A percentile compares a stretch with the other conserved stretches of the same genome.
These are phyloP conservation scores for Gryganskiella cystojenkinii DNA, from an alignment of 192 early-diverging fungal species.

Conservation along the genomic window DNA sequence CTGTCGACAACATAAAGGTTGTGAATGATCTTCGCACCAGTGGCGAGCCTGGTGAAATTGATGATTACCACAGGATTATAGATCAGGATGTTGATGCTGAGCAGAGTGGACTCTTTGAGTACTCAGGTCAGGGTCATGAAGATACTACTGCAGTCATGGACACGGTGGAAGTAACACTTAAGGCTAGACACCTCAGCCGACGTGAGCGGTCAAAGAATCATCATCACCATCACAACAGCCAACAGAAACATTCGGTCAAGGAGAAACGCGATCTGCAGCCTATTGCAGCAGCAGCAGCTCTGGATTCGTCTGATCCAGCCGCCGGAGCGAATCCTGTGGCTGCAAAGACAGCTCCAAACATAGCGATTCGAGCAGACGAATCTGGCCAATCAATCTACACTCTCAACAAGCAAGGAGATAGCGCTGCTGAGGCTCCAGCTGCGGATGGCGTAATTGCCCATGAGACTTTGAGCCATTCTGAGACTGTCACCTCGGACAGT, in stretches of 20 bases:
- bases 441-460: not conserved
- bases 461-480: slow-evolving; percentile 7
- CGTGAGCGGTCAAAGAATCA: slow-evolving; percentile 15
- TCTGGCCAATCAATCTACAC: slow-evolving; percentile 12
- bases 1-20: slow-evolving; percentile 19
- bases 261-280: not conserved
- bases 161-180: slow-evolving; percentile 3
- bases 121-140: not conserved
- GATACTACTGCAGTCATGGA: not conserved
- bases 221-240: slow-evolving; percentile 35
- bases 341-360: not conserved
- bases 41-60: not conserved
- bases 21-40: slow-evolving; percentile 16
- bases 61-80: slow-evolving; percentile 4
- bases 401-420: slow-evolving; percentile 1
- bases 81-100: slow-evolving; percentile 12
- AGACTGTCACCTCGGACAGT: too few relatives aligned
- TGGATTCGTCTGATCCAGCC: too few relatives aligned
- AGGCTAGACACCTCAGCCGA: slow-evolving; percentile 17
- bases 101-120: slow-evolving; percentile 8
- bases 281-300: not conserved
- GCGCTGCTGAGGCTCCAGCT: not conserved
- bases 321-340: too few relatives aligned
- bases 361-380: slow-evolving; percentile 11
- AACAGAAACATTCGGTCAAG: not conserved